Evolutionary conservation across 768 basidiomycete genomes (phyloP).

Genomic region (Coprinopsis marcescibilis): DNA sequence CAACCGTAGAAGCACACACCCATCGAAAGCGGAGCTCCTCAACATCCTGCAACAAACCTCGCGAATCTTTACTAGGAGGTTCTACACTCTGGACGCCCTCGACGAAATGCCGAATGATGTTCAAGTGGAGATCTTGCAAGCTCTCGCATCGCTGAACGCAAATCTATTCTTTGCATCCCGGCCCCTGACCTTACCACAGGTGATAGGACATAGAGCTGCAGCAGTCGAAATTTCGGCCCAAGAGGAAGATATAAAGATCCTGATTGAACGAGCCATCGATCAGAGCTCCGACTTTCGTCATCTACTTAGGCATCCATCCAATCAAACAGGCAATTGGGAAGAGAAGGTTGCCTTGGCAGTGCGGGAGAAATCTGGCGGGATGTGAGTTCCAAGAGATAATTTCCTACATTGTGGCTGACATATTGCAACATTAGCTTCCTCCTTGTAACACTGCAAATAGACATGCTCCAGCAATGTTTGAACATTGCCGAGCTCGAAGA

Average conservation of each 20-base stretch:
- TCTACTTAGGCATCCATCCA: not conserved
- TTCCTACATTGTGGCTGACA: not conserved
- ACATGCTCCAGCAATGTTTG: not conserved
- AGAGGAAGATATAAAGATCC: constrained; percentile 1
- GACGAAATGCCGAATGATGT: not conserved
- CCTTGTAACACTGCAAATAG: not conserved
- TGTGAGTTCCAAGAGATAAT: not conserved
- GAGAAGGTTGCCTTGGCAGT: not conserved
- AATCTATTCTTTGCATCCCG: not conserved
- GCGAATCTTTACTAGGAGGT: too few species aligned
- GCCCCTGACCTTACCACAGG: not conserved
- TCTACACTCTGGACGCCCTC: not conserved
- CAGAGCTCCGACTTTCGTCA: not conserved
- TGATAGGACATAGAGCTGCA: not conserved
- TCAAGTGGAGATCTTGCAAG: not conserved
- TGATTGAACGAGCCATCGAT: not conserved
- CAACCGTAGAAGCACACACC: too few species aligned
- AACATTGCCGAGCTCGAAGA: not conserved
- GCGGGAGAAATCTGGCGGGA: not conserved
- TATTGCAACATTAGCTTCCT: not conserved
- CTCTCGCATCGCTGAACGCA: not conserved
- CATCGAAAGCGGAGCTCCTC: too few species aligned
- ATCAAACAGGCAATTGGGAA: too few species aligned
- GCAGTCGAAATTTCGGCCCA: not conserved
- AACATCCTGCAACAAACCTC: too few species aligned